Evolutionary conservation across 306 rosid species (phyloP), one percentile per base, ranked within the genome.

Genomic region (Benincasa hispida): DNA sequence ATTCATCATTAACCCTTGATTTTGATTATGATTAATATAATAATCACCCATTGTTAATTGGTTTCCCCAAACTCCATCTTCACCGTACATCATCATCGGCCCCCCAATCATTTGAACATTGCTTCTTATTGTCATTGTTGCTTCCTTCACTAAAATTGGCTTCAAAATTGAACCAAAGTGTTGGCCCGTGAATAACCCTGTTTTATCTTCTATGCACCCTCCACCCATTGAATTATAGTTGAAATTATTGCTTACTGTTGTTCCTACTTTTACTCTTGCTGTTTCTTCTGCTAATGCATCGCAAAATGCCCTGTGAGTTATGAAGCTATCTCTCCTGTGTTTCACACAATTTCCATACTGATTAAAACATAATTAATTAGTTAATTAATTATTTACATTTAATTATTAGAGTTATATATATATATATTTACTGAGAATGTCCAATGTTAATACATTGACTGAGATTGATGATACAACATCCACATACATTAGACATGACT

Each of bases 261-360:
- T 69, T 8, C 13, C 84, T 80, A 91, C 96, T 69, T 87, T 92
- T 74, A 90, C 81, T 77, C 94, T 84, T 0, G 98, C 98, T 67
- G 98, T 87, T 85, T 92, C 98, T 89, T 92, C 98, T 18, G 98
- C 98, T 37, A 92, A 89, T 51, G 96, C 98, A 59, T 92, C 98
- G 67, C 98, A 92, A 75, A 92, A 92, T 27, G 96, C 96, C 68
- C 98, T 86, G 76, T 92, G 98, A 41, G 96, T 90, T 55, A 92
- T 92, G 88, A 92, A 92, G 85, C 96, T 92, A 39, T 92, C 98
- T 80, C 96, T 83, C 89, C 98, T 92, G 90, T n/a, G n/a, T 61
- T 14, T 4, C 55, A 50, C 5, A 34, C 2, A 50, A 15, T 9
- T 2, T 45, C 12, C 50, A 45, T 45, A n/a, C n/a, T 4, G 12